Percentiles rank a stretch among this genome's conserved stretches.
Evolutionary conservation across 1,139 yeast genomes (phyloP).

Genomic region (Magnusiomyces tetraspermus): DNA sequence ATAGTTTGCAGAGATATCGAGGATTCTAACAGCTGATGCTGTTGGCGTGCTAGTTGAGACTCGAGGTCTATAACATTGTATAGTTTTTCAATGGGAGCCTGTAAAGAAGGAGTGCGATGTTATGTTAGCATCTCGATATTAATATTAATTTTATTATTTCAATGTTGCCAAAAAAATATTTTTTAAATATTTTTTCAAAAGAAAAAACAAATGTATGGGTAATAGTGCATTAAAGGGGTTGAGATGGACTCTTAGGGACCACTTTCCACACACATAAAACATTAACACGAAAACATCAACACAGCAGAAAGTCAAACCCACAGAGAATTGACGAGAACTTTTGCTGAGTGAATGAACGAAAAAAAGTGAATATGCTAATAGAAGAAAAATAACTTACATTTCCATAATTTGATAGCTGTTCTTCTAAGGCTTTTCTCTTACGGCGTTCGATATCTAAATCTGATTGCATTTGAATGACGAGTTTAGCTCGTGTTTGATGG

Average conservation of each 20-base stretch:
- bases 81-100: neutral
- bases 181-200: no score
- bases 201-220: no score
- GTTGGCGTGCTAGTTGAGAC: neutral
- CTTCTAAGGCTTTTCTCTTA: slow-evolving; percentile 26
- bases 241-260: no score
- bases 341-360: neutral
- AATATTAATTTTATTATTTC: no score
- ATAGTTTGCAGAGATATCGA: neutral
- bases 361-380: neutral
- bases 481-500: slow-evolving; percentile 18
- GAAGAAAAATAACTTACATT: neutral
- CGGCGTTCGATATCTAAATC: slow-evolving; percentile 30
- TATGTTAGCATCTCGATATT: neutral
- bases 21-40: neutral
- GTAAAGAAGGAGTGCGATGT: neutral
- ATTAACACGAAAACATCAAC: no score
- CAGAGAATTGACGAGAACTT: no score
- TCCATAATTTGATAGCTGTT: neutral
- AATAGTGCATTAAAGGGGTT: no score
- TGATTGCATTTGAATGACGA: slow-evolving; percentile 24
- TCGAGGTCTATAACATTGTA: neutral
- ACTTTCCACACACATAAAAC: no score
- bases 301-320: no score
- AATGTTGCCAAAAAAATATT: no score